Conservation (phyloP, 2,329 filamentous ascomycete genomes). For the Phyllosticta paracitricarpa region DNA sequence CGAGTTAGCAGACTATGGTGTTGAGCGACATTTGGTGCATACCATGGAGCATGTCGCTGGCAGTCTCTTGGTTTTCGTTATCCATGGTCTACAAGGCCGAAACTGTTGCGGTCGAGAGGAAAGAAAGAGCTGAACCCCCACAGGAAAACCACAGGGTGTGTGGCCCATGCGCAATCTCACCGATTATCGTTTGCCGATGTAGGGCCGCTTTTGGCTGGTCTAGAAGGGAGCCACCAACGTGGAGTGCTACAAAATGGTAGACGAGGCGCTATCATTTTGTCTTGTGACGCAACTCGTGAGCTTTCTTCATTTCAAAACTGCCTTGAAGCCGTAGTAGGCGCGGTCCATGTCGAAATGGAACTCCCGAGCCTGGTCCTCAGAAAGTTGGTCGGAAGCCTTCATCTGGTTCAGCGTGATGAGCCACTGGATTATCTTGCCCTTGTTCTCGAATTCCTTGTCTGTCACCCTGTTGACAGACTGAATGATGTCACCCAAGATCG, state of each 20-base stretch:
- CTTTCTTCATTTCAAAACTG: conserved; percentile 42
- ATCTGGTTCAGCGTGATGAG: conserved; percentile 95
- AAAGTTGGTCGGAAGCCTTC: conserved; percentile 86
- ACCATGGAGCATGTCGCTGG: conserved; percentile 7
- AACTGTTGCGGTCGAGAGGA: not conserved
- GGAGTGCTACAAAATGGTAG: no score
- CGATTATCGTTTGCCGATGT: not conserved
- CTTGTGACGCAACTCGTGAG: not conserved
- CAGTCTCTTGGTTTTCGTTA: not conserved
- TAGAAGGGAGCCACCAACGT: not conserved
- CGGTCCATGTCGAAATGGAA: conserved; percentile 88
- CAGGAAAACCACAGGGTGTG: conserved; percentile 2
- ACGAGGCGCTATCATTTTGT: not conserved
- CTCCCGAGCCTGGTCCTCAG: conserved; percentile 77
- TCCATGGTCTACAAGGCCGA: not conserved
- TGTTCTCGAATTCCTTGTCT: conserved; percentile 85
- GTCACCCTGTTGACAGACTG: conserved; percentile 97
- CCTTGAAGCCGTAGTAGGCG: conserved; percentile 90
- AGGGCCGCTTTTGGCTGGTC: not conserved
- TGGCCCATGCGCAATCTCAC: conserved; percentile 8
- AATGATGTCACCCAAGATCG: conserved; percentile 87
- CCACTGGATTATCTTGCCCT: conserved; percentile 98
- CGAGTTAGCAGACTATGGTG: not conserved
- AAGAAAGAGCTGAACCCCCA: conserved; percentile 3
- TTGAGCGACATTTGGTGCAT: not conserved